These are phyloP conservation scores for Exidia glandulosa DNA, from an alignment of 768 basidiomycete species.

Conservation along the genomic window DNA sequence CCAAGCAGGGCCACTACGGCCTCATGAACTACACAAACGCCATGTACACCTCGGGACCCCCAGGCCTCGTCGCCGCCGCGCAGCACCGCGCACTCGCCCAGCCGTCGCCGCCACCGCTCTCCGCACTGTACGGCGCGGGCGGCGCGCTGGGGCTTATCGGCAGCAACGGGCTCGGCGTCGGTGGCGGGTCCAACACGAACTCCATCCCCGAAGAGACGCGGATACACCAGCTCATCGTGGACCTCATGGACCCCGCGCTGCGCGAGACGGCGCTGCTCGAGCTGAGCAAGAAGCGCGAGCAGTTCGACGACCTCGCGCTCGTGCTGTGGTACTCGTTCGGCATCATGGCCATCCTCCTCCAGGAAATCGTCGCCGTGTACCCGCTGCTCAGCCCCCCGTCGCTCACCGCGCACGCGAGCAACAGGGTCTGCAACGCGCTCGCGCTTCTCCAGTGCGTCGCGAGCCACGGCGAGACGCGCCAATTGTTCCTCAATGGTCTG, in stretches of 20 bases:
- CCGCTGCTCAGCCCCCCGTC: conserved; percentile 91
- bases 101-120: neutral
- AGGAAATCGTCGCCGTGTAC: conserved; percentile 98
- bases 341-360: conserved; percentile 93
- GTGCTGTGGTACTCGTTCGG: conserved; percentile 99
- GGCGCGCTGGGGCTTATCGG: too few species aligned
- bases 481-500: conserved; percentile 87
- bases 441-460: conserved; percentile 97
- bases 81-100: neutral
- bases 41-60: neutral
- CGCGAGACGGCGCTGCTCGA: conserved; percentile 87
- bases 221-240: conserved; percentile 84
- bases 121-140: neutral
- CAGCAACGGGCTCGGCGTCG: too few species aligned
- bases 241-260: conserved; percentile 70
- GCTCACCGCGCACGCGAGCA: conserved; percentile 93
- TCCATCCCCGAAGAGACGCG: conserved; percentile 49
- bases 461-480: conserved; percentile 90
- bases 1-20: neutral
- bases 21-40: neutral
- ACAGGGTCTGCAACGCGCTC: conserved; percentile 97
- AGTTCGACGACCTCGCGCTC: conserved; percentile 95
- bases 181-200: neutral
- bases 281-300: conserved; percentile 96
- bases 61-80: neutral